Base-by-base conservation (phyloP, 2,329 filamentous ascomycete species). In the Trichothecium sympodiale region DNA sequence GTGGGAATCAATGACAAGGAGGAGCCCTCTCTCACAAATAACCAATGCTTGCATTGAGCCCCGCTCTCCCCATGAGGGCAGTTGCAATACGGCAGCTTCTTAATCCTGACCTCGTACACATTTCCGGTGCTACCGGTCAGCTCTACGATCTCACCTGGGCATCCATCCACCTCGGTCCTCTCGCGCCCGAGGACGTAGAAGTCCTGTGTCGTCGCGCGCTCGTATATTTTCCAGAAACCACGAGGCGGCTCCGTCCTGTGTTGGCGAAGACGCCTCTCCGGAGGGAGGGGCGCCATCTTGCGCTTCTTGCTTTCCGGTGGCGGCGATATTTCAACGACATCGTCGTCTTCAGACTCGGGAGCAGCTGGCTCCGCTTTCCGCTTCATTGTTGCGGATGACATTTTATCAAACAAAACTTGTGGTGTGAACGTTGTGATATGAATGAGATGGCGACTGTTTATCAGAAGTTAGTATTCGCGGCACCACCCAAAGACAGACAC, bases 121-220 rank as follows among this genome's bases (percentile, higher is more conserved):
- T 81, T 81, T 13, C 77, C 77, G 2, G 75, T 81, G 8, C 71
- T 72, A 1, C 77, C 78, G 0, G 76, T 71, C 41, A 82, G 59
- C 38, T 74, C 61, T 33, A 82, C 59, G 1, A 52, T 56, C 49
- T 82, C 75, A 36, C 65, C 57, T 0, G 64, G 66, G 29, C 54
- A 62, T 1, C 56, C 41, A 2, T 43, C 37, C 0, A 53, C 57
- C 14, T 61, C 61, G 18, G 43, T 27, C 8, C 58, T 55, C 3
- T 45, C 49, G 13, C 67, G 59, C 1, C 49, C 53, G 9, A 72
- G 55, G 20, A 72, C 60, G 41, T 60, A 71, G 49, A 71, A 63
- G 38, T 60, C 54, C 40, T 67, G 63, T 3, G 52, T 53, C 1
- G 55, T 52, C 4, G 65, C 63, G 13, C 64, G 54, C 1, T 51